A percentile compares a stretch with the other conserved stretches of the same genome.
These are phyloP conservation scores for Manihot esculenta DNA, from an alignment of 441 rosid species.

Conservation along the genomic window DNA sequence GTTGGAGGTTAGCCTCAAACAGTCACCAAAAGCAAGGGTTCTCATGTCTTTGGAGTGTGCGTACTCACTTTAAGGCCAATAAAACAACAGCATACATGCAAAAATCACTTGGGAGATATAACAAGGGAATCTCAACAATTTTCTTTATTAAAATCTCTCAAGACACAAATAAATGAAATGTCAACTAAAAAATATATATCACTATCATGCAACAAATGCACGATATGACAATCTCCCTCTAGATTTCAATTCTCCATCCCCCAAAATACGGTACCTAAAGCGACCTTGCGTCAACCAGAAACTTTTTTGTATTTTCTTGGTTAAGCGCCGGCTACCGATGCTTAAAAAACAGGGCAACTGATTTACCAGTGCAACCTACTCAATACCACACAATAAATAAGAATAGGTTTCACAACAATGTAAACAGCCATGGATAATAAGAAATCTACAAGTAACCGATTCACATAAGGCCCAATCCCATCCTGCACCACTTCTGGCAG, in stretches of 20 bases:
- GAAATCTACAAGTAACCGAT: constrained; percentile 22
- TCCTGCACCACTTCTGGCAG: constrained; percentile 17
- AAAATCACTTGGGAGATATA: not conserved
- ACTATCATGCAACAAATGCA: constrained; percentile 18
- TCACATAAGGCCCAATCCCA: constrained; percentile 9
- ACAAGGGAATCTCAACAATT: constrained; percentile 1
- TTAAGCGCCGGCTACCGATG: constrained; percentile 13
- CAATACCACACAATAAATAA: constrained; percentile 13
- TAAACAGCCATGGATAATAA: constrained; percentile 15
- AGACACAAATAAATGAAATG: not conserved
- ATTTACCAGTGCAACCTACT: constrained; percentile 15
- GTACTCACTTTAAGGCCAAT: no score
- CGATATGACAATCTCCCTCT: not conserved
- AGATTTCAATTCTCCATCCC: constrained; percentile 8
- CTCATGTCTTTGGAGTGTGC: no score
- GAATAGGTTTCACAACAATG: constrained; percentile 14
- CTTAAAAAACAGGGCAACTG: constrained; percentile 16
- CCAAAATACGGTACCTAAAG: not conserved
- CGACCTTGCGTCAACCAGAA: constrained; percentile 5
- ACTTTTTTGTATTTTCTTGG: not conserved
- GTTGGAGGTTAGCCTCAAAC: not conserved
- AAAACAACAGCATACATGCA: not conserved
- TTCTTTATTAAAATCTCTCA: constrained; percentile 8
- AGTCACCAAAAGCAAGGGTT: no score
- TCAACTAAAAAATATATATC: not conserved